These are phyloP conservation scores for Daldinia sp. DNA, from an alignment of 2,329 filamentous ascomycete genomes.

Conservation along the genomic window DNA sequence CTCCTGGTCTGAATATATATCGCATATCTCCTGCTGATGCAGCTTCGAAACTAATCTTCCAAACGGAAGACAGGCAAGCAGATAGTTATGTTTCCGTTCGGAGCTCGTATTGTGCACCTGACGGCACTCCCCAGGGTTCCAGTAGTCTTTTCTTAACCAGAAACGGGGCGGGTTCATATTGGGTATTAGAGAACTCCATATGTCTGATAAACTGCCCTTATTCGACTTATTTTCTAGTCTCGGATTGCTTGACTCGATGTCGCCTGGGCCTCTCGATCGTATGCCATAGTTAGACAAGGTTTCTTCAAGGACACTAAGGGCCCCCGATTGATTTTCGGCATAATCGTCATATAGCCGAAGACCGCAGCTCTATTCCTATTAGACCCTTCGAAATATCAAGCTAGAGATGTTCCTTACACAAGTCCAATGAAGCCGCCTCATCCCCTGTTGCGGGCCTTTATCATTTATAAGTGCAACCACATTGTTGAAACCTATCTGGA, in stretches of 20 bases:
- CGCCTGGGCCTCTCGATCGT: not conserved
- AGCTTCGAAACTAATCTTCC: slow-evolving; percentile 26
- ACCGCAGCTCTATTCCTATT: slow-evolving; percentile 7
- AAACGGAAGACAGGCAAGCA: slow-evolving; percentile 41
- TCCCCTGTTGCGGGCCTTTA: not conserved
- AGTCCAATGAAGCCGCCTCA: not conserved
- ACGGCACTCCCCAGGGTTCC: slow-evolving; percentile 17
- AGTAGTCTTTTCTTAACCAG: slow-evolving; percentile 8
- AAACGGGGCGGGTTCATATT: slow-evolving; percentile 5
- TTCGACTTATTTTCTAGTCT: not conserved
- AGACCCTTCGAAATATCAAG: not conserved
- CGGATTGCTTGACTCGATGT: not conserved
- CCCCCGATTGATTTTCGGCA: slow-evolving; percentile 14
- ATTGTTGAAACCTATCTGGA: not conserved
- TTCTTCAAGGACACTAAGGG: slow-evolving; percentile 8
- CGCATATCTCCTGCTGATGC: not conserved
- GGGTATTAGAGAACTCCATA: not conserved
- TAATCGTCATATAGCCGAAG: slow-evolving; percentile 24
- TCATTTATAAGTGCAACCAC: not conserved
- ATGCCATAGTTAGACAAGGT: slow-evolving; percentile 5
- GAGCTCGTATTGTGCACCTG: not conserved
- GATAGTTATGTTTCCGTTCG: slow-evolving; percentile 21
- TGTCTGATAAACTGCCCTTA: not conserved
- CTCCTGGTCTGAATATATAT: not conserved
- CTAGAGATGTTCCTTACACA: not conserved